phyloP scores from a whole-genome alignment of 2,329 filamentous ascomycete species.

The Penicillium sp. region DNA sequence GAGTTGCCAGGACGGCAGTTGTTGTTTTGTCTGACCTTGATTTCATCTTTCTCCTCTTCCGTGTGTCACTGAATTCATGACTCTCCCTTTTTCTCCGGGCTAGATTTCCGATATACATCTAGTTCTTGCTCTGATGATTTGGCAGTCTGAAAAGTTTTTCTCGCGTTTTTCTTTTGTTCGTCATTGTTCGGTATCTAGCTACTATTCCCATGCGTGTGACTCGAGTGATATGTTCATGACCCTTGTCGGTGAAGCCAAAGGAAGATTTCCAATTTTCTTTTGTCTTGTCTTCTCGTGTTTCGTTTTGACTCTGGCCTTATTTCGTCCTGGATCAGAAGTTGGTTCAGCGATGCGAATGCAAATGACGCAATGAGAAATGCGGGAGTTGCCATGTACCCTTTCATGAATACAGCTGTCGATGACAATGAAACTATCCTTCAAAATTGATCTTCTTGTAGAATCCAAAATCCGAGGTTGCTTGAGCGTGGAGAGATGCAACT shows the following conservation, averaged over 20 bases:
- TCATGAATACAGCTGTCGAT: slow-evolving; percentile 1
- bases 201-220: slow-evolving; percentile 32
- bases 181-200: slow-evolving; percentile 26
- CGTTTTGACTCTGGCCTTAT: slow-evolving; percentile 9
- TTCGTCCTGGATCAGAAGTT: too few species aligned
- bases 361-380: slow-evolving; percentile 13
- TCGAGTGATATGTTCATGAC: slow-evolving; percentile 32
- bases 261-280: slow-evolving; percentile 21
- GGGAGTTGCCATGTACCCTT: slow-evolving; percentile 10
- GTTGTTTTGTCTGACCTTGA: slow-evolving; percentile 17
- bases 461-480: too few species aligned
- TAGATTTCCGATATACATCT: slow-evolving; percentile 29
- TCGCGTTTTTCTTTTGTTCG: slow-evolving; percentile 20
- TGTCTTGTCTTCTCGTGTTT: slow-evolving; percentile 5
- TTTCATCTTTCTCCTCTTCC: slow-evolving; percentile 14
- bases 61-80: slow-evolving; percentile 26
- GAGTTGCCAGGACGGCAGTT: slow-evolving; percentile 6
- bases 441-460: too few species aligned
- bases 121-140: slow-evolving; percentile 32
- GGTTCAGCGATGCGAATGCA: slow-evolving; percentile 12
- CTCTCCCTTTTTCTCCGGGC: slow-evolving; percentile 24
- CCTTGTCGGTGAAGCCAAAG: slow-evolving; percentile 33
- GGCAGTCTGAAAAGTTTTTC: slow-evolving; percentile 37
- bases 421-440: too few species aligned
- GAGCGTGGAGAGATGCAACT: too few species aligned